A percentile compares a stretch with the other conserved stretches of the same genome.
phyloP scores from a whole-genome alignment of 2,329 filamentous ascomycete genomes.

The Pseudocercospora crystallina region DNA sequence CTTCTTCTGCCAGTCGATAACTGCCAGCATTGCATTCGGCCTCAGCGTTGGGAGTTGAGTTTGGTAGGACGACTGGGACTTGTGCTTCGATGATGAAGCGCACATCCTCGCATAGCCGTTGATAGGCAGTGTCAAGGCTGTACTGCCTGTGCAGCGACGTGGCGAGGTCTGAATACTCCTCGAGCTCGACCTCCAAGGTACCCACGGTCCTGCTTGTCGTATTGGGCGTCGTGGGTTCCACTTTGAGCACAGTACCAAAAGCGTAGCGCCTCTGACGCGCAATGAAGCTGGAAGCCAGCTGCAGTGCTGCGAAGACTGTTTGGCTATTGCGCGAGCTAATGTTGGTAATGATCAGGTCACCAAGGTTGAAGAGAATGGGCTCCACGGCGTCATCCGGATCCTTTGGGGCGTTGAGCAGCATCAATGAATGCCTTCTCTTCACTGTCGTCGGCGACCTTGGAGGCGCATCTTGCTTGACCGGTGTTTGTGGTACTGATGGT shows the following conservation, averaged over 20 bases:
- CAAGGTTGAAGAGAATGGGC: conserved; percentile 86
- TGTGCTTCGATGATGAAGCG: conserved; percentile 35
- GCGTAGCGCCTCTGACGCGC: conserved; percentile 87
- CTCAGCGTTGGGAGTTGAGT: not conserved
- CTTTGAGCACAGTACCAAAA: conserved; percentile 71
- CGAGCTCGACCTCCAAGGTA: conserved; percentile 72
- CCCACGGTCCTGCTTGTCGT: conserved; percentile 66
- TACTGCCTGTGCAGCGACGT: conserved; percentile 66
- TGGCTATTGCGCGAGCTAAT: conserved; percentile 81
- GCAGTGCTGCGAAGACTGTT: conserved; percentile 85
- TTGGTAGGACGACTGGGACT: conserved; percentile 14
- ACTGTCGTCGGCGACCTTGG: conserved; percentile 58
- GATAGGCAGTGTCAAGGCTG: conserved; percentile 72
- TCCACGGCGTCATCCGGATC: conserved; percentile 73
- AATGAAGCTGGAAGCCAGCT: conserved; percentile 81
- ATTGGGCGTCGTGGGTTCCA: conserved; percentile 57
- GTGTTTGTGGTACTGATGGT: conserved; percentile 51
- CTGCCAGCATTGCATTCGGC: conserved; percentile 1
- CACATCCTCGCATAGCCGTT: conserved; percentile 69
- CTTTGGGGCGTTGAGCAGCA: conserved; percentile 77
- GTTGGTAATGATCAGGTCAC: conserved; percentile 85
- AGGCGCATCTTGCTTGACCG: conserved; percentile 55
- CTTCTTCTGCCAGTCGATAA: conserved; percentile 49
- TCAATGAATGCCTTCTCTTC: conserved; percentile 83
- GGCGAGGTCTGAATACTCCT: conserved; percentile 68